phyloP scores from a whole-genome alignment of 352 stramenopile genomes.

The Phytopythium litorale region DNA sequence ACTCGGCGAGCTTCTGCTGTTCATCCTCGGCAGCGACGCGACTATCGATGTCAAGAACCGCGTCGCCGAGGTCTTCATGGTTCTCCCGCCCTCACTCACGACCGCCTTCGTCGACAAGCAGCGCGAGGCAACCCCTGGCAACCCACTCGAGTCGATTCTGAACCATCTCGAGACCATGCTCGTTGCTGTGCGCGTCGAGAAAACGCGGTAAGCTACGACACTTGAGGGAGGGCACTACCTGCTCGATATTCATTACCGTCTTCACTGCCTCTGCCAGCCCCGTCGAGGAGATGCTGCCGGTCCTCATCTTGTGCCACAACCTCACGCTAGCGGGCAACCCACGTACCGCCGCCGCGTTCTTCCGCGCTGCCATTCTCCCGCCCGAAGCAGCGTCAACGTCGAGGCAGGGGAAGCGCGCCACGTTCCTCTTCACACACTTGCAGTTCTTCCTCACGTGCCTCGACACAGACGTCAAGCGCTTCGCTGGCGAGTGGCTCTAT shows the following conservation, averaged over 20 bases:
- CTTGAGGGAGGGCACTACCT: neutral
- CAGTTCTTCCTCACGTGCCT: constrained; percentile 70
- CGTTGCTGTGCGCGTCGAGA: constrained; percentile 51
- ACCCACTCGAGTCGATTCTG: constrained; percentile 26
- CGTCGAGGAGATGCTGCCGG: constrained; percentile 46
- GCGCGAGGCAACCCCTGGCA: constrained; percentile 4
- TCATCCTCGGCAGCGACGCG: constrained; percentile 26
- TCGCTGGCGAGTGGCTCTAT: constrained; percentile 68
- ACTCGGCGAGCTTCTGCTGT: constrained; percentile 41
- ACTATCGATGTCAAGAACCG: constrained; percentile 59
- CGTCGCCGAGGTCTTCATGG: constrained; percentile 59
- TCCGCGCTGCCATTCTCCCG: constrained; percentile 38
- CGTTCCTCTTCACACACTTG: constrained; percentile 58
- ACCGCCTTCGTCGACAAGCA: constrained; percentile 43
- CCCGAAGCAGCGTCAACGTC: neutral
- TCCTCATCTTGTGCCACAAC: constrained; percentile 61
- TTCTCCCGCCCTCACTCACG: constrained; percentile 38
- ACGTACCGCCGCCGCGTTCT: constrained; percentile 26
- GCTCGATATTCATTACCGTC: neutral
- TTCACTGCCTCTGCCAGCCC: constrained; percentile 15
- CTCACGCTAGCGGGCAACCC: constrained; percentile 33
- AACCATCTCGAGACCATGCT: constrained; percentile 54
- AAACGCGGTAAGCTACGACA: constrained; percentile 31
- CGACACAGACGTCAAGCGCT: constrained; percentile 65
- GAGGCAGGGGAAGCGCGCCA: constrained; percentile 5